Conservation (phyloP, 73 alveolate genomes). For the Paramecium sonneborni region DNA sequence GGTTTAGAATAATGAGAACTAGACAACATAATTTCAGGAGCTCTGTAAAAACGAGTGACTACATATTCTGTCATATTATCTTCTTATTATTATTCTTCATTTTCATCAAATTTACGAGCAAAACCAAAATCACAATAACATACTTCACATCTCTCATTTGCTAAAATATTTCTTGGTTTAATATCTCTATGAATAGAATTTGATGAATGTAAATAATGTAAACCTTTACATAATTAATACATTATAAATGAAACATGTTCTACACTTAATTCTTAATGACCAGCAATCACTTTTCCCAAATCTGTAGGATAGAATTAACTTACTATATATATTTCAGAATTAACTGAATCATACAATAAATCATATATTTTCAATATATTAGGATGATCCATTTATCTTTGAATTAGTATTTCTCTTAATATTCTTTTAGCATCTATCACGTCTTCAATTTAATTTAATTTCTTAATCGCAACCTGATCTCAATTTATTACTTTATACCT, state of each 20-base stretch:
- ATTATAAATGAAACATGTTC: constrained; percentile 64
- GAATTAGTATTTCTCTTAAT: constrained; percentile 83
- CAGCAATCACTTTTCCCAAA: constrained; percentile 77
- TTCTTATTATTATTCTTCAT: background rate
- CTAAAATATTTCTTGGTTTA: constrained; percentile 84
- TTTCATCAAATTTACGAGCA: constrained; percentile 76
- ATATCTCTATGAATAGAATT: constrained; percentile 88
- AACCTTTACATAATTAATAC: constrained; percentile 56
- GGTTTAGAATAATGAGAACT: constrained; percentile 72
- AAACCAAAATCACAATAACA: constrained; percentile 89
- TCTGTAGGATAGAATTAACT: constrained; percentile 88
- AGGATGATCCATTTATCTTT: constrained; percentile 80
- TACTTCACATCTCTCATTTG: constrained; percentile 77
- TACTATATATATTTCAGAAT: constrained; percentile 79
- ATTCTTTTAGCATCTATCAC: constrained; percentile 88
- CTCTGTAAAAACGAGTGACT: constrained; percentile 80
- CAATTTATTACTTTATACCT: background rate
- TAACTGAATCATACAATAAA: constrained; percentile 67
- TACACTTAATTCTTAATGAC: constrained; percentile 51
- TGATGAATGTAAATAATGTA: constrained; percentile 77
- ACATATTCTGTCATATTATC: constrained; percentile 77
- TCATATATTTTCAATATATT: constrained; percentile 78
- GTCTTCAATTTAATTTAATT: constrained; percentile 85
- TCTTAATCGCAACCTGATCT: constrained; percentile 89
- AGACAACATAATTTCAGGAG: constrained; percentile 82